These are phyloP conservation scores for Babesia ovis DNA, from an alignment of 169 alveolate species.

Conservation along the genomic window DNA sequence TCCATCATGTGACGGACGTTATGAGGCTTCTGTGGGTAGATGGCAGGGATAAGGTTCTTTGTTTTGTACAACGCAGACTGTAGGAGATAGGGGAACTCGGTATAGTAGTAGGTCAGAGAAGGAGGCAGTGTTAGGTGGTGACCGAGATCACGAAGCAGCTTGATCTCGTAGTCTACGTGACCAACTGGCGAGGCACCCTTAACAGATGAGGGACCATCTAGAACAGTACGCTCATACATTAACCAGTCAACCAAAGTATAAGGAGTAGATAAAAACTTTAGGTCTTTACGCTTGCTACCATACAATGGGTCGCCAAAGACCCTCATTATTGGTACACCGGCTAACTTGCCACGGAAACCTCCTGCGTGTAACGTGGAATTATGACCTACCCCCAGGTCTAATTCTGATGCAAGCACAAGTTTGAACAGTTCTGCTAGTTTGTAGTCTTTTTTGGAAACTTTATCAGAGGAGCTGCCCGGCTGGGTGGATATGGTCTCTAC, in stretches of 20 bases:
- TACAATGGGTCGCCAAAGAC: background rate
- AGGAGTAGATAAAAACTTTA: slow-evolving; percentile 12
- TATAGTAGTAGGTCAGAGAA: slow-evolving; percentile 20
- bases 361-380: slow-evolving; percentile 10
- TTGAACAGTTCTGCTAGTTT: slow-evolving; percentile 1
- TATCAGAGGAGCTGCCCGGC: background rate
- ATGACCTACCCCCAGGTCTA: background rate
- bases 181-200: background rate
- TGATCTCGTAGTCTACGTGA: slow-evolving; percentile 17
- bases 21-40: slow-evolving; percentile 2
- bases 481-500: background rate
- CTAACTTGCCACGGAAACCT: background rate
- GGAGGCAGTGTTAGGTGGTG: slow-evolving; percentile 45
- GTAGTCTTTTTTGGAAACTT: slow-evolving; percentile 13
- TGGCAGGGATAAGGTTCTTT: background rate
- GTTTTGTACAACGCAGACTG: background rate
- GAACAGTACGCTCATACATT: background rate
- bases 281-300: background rate
- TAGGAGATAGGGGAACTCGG: slow-evolving; percentile 22
- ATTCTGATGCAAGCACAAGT: slow-evolving; percentile 27
- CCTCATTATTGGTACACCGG: slow-evolving; percentile 1
- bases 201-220: background rate
- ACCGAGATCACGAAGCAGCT: slow-evolving; percentile 3
- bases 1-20: slow-evolving; percentile 33
- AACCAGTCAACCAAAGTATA: slow-evolving; percentile 20